Evolutionary conservation across 441 rosid genomes (phyloP), one percentile per base, ranked within the genome.

Genomic region (Adansonia gregorii): DNA sequence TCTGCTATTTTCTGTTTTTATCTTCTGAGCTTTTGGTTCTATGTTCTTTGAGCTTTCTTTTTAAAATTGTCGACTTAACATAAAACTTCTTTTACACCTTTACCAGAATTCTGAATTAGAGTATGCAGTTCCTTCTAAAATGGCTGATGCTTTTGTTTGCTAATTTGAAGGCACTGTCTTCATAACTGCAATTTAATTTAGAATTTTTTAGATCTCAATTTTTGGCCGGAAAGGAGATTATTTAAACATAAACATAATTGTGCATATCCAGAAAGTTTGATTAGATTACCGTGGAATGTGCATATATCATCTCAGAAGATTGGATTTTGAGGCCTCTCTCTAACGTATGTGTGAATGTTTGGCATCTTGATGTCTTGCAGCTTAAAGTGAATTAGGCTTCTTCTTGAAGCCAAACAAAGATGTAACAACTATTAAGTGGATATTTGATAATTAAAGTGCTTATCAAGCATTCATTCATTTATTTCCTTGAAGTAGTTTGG

Each of bases 61-160:
- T 52, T 31, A 17, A 72, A 72, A 10, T 35, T 51, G 48, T 31
- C 6, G 11, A 72, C 64, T 59, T 72, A 55, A 52, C 35, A 24
- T 24, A 49, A 7, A 51, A 24, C 60, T 51, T 51, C 48, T 54
- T 65, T 27, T 54, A 71, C 17, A 12, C 20, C 31, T 54, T 54
- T 55, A 49, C 27, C 45, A 14, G 73, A 70, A 49, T 51, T 8
- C 9, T 70, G 12, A 51, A 27, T 70, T 51, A 49, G 73, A 24
- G 14, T 49, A 69, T 70, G 59, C 22, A 3, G 12, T 43, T 19
- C n/a, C 31, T 45, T 72, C 48, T 72, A 55, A 35, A 31, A 31
- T 65, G 72, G 55, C 49, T 48, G 60, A 49, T 51, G 59, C 73
- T 49, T 22, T 70, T 6, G 39, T 65, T 72, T 39, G 73, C 7